Percentiles rank a stretch among this genome's conserved stretches.
Evolutionary conservation across 108 stramenopile species (phyloP).

Genomic region (Nitzschia putrida): DNA sequence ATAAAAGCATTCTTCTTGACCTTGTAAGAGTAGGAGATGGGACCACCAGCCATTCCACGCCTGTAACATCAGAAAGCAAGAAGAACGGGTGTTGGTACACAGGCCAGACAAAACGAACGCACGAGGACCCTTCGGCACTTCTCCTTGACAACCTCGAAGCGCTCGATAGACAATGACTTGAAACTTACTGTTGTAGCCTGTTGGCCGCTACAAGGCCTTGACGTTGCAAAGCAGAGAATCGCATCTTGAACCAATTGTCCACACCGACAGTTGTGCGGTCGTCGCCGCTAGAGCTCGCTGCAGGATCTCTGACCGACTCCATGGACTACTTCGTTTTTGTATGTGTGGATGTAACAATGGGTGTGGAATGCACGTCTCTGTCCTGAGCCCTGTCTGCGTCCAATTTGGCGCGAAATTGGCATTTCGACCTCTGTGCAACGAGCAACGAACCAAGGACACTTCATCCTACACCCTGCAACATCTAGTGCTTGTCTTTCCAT

Average conservation of each 20-base stretch:
- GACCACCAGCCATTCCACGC: slow-evolving; percentile 76
- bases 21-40: slow-evolving; percentile 64
- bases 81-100: not conserved
- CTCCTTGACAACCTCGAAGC: too few species aligned
- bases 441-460: not conserved
- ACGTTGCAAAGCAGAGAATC: slow-evolving; percentile 15
- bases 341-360: not conserved
- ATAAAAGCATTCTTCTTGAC: slow-evolving; percentile 86
- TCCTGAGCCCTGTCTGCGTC: not conserved
- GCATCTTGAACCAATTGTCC: not conserved
- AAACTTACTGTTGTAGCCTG: slow-evolving; percentile 16
- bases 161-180: too few species aligned
- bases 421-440: too few species aligned
- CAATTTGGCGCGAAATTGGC: not conserved
- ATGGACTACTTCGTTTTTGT: not conserved
- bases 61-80: slow-evolving; percentile 19
- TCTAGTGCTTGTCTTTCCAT: not conserved
- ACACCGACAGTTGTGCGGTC: too few species aligned
- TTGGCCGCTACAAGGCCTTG: slow-evolving; percentile 22
- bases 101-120: too few species aligned
- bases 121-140: too few species aligned
- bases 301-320: not conserved
- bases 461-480: not conserved
- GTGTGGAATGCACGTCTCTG: not conserved
- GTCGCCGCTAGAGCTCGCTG: not conserved